Evolutionary conservation across 176 grass and related monocot genomes (phyloP).

Genomic region (Rhynchospora breviuscula): DNA sequence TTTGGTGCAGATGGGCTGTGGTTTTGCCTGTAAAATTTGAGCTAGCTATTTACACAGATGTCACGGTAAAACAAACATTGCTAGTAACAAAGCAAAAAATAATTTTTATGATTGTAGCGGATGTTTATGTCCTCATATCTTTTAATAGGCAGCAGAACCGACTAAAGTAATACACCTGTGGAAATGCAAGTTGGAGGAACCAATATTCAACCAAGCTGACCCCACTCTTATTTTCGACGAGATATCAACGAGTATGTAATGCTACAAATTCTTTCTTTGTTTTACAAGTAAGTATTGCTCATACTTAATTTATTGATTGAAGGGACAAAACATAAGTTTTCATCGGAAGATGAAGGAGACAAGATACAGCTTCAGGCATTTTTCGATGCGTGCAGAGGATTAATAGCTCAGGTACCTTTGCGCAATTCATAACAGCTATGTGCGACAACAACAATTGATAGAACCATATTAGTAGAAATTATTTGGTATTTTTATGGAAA

Average conservation of each 20-base stretch:
- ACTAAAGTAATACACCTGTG: conserved; percentile 59
- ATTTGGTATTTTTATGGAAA: neutral
- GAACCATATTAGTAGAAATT: neutral
- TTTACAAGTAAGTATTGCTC: neutral
- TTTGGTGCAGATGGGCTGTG: conserved; percentile 70
- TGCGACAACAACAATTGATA: neutral
- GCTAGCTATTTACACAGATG: conserved; percentile 71
- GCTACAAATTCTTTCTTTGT: conserved; percentile 23
- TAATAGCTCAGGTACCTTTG: conserved; percentile 54
- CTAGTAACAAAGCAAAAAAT: neutral
- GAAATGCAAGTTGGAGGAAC: conserved; percentile 73
- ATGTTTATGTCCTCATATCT: neutral
- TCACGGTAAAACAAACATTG: conserved; percentile 35
- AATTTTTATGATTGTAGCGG: neutral
- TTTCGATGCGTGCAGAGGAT: conserved; percentile 66
- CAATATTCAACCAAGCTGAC: conserved; percentile 65
- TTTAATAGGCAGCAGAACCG: conserved; percentile 50
- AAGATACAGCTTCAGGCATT: conserved; percentile 70
- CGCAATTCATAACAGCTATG: neutral
- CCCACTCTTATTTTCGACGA: conserved; percentile 60
- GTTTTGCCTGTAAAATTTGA: conserved; percentile 76
- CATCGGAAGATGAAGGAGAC: conserved; percentile 65
- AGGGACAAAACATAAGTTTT: conserved; percentile 65
- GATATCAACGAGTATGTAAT: conserved; percentile 70
- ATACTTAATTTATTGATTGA: neutral